Evolutionary conservation across 805 yeast species (phyloP).

Genomic region (Metahyphopichia silvanorum): DNA sequence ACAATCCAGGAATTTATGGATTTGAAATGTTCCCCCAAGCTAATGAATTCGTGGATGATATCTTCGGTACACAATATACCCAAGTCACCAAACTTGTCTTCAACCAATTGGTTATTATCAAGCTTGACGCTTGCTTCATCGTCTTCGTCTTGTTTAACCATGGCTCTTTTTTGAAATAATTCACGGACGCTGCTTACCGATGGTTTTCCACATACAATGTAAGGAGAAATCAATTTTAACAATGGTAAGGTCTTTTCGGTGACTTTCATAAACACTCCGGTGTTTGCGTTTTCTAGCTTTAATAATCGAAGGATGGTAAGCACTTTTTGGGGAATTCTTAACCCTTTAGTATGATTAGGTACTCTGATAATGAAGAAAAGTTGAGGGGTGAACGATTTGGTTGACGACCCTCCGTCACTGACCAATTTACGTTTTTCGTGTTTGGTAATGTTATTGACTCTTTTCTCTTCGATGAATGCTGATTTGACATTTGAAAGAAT

Average conservation of each 20-base stretch:
- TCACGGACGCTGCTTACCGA: conserved; percentile 70
- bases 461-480: conserved; percentile 61
- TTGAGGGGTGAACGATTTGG: no score
- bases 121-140: conserved; percentile 40
- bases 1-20: conserved; percentile 57
- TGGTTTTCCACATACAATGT: conserved; percentile 71
- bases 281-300: conserved; percentile 56
- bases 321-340: conserved; percentile 64
- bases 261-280: conserved; percentile 70
- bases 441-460: conserved; percentile 61
- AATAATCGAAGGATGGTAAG: conserved; percentile 56
- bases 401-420: conserved; percentile 24
- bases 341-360: conserved; percentile 55
- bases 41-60: conserved; percentile 64
- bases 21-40: conserved; percentile 64
- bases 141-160: conserved; percentile 26
- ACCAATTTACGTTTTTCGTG: conserved; percentile 34
- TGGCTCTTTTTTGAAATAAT: conserved; percentile 72
- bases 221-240: conserved; percentile 67
- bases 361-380: conserved; percentile 67
- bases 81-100: conserved; percentile 58
- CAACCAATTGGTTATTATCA: conserved; percentile 73
- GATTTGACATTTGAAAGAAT: conserved; percentile 65
- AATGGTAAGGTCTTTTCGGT: conserved; percentile 59
- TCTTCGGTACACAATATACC: conserved; percentile 82